Evolutionary conservation across 352 stramenopile genomes (phyloP), one percentile per base, ranked within the genome.

Genomic region (Pythium grandisporangium): DNA sequence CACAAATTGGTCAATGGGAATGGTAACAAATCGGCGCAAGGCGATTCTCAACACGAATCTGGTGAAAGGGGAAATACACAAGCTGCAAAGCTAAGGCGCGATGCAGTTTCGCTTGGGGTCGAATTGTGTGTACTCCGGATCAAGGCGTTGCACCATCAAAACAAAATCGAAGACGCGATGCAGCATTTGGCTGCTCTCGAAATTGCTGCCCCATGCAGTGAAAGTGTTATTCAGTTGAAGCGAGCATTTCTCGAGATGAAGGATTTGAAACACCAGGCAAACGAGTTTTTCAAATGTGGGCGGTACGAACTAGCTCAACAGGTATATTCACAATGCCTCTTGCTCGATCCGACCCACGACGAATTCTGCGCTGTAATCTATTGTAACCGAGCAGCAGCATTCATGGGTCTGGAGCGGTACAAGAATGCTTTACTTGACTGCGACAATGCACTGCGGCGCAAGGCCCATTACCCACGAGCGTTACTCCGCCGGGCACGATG

Each of bases 381-480:
- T 34, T 87, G 78, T 58, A 93, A 93, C 42, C 71, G 80, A 27
- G 76, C 80, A 3, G 80, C 80, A 19, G 80, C 80, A 26, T 61
- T 84, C 20, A 93, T 93, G 80, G 67, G 61, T 4, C 43, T 91
- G 33, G 58, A 77, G 23, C 57, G 68, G 19, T 88, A 68, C 43
- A 56, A 78, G 29, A 77, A 61, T 12, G 80, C 78, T 2, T 60
- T 90, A 1, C 45, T 78, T 6, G 80, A 93, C 51, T 93, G 80
- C 30, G 74, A 88, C 19, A 66, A 82, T 8, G 73, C 80, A 0
- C 34, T 93, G 26, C 52, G 71, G 45, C 60, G 72, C 10, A 84
- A 89, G 32, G 49, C 66, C 7, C 53, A 61, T 6, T 89, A 85
- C 26, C 55, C 61, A 3, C 61, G 77, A 6, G 74, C 70, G 5